Base-by-base conservation (phyloP, 2,329 filamentous ascomycete genomes). In the Arthrobotrys musiformis region DNA sequence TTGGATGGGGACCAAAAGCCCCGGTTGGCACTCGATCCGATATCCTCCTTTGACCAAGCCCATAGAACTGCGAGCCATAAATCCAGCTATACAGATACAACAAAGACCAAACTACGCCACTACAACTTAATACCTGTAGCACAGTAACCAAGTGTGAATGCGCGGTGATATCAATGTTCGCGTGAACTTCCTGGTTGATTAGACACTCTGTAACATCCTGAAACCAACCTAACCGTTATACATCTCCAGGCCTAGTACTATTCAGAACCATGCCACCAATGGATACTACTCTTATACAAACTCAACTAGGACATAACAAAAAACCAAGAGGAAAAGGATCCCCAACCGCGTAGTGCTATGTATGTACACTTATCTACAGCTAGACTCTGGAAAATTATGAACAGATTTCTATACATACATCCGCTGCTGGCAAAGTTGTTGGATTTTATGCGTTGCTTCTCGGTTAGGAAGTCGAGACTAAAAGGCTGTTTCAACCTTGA, bases 361-460 rank as follows among this genome's bases (percentile, higher is more conserved):
- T n/a, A n/a, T n/a, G n/a, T n/a, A n/a, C n/a, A n/a, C n/a, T n/a
- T n/a, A n/a, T n/a, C n/a, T n/a, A n/a, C n/a, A n/a, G n/a, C n/a
- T n/a, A n/a, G n/a, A n/a, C n/a, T n/a, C n/a, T n/a, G n/a, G n/a
- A n/a, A n/a, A n/a, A n/a, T n/a, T n/a, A n/a, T n/a, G n/a, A n/a
- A n/a, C 9, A 33, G 30, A 33, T 33, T 9, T 4, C 4, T 33
- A 33, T 9, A 9, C 30, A 33, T 33, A 33, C 30, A 9, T 33
- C 4, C 30, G 30, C 30, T 52, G 24, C 9, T 52, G 3, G 22
- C 3, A 22, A 26, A 2, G 2, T 22, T 56, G 50, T 56, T 56
- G 50, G 13, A 56, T 35, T 56, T 56, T 56, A 56, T 56, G 50
- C 50, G 50, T 56, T 56, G 50, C 35, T 56, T 35, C 50, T 28